Conservation (phyloP, 176 grass and related monocot species). For the Avena sativa region DNA sequence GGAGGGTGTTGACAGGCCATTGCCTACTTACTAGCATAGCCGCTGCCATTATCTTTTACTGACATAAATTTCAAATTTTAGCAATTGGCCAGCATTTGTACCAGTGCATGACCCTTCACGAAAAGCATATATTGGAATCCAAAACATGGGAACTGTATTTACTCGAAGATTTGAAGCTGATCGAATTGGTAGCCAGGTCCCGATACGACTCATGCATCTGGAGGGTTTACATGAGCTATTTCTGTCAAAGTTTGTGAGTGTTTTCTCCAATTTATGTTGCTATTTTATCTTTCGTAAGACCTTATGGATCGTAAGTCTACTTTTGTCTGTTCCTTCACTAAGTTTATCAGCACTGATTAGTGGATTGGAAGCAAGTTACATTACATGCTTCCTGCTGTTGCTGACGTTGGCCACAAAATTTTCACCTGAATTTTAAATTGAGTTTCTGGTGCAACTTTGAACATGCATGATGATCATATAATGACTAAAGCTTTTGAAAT, state of each 20-base stretch:
- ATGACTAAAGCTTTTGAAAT: slow-evolving; percentile 26
- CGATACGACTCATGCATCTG: slow-evolving; percentile 92
- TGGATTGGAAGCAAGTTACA: slow-evolving; percentile 1
- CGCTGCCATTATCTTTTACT: slow-evolving; percentile 30
- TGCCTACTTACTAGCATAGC: neutral
- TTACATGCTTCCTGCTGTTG: neutral
- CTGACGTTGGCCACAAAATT: slow-evolving; percentile 22
- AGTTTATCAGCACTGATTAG: slow-evolving; percentile 5
- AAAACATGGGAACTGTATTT: slow-evolving; percentile 92
- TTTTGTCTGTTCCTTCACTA: slow-evolving; percentile 21
- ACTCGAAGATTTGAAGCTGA: slow-evolving; percentile 99
- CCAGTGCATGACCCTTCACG: slow-evolving; percentile 93
- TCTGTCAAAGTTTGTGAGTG: slow-evolving; percentile 97
- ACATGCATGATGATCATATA: neutral
- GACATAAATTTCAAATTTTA: slow-evolving; percentile 52
- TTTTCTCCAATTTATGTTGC: slow-evolving; percentile 11
- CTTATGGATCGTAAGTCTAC: slow-evolving; percentile 5
- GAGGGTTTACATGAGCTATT: slow-evolving; percentile 98
- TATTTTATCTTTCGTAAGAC: slow-evolving; percentile 9
- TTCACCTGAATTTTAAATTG: slow-evolving; percentile 28
- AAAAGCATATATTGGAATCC: slow-evolving; percentile 93
- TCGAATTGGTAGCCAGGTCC: slow-evolving; percentile 93
- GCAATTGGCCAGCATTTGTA: slow-evolving; percentile 98
- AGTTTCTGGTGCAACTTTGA: slow-evolving; percentile 9
- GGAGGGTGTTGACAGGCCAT: slow-evolving; percentile 27